phyloP scores from a whole-genome alignment of 345 rosid species.

The Erodium maritimum region DNA sequence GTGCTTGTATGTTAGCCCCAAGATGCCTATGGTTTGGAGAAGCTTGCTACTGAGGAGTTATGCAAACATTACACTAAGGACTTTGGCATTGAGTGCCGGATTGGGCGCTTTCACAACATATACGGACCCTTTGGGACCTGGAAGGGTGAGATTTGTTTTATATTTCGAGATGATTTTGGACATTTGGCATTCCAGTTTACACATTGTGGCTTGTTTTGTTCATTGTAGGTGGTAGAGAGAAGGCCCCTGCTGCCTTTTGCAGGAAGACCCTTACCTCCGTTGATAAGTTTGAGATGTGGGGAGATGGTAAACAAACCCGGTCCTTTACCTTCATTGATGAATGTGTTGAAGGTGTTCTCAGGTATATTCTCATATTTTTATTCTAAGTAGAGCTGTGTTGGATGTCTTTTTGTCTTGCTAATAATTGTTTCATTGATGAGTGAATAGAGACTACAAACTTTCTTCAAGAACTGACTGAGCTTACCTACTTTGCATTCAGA shows the following conservation, averaged over 20 bases:
- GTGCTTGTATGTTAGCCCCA: constrained; percentile 56
- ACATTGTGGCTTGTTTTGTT: background rate
- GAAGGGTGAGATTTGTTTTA: constrained; percentile 50
- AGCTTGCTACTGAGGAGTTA: constrained; percentile 93
- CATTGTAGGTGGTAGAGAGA: constrained; percentile 86
- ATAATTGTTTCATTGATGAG: background rate
- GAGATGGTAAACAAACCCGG: constrained; percentile 94
- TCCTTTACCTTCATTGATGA: constrained; percentile 99
- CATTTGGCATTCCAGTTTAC: background rate
- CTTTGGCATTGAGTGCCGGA: constrained; percentile 83
- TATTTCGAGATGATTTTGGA: constrained; percentile 1
- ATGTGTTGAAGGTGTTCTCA: constrained; percentile 94
- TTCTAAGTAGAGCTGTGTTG: background rate
- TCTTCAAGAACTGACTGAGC: background rate
- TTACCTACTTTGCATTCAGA: constrained; percentile 20
- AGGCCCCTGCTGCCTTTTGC: constrained; percentile 99
- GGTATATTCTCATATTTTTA: constrained; percentile 26
- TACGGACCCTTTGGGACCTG: constrained; percentile 99
- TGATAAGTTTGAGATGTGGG: constrained; percentile 99
- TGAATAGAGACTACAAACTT: too few species aligned
- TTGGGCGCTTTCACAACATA: constrained; percentile 96
- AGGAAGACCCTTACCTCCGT: constrained; percentile 74
- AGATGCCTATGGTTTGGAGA: constrained; percentile 99
- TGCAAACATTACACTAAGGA: constrained; percentile 97
- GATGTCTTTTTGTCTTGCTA: background rate